Evolutionary conservation across 2,329 filamentous ascomycete species (phyloP).

Genomic region (Colletotrichum sp.): DNA sequence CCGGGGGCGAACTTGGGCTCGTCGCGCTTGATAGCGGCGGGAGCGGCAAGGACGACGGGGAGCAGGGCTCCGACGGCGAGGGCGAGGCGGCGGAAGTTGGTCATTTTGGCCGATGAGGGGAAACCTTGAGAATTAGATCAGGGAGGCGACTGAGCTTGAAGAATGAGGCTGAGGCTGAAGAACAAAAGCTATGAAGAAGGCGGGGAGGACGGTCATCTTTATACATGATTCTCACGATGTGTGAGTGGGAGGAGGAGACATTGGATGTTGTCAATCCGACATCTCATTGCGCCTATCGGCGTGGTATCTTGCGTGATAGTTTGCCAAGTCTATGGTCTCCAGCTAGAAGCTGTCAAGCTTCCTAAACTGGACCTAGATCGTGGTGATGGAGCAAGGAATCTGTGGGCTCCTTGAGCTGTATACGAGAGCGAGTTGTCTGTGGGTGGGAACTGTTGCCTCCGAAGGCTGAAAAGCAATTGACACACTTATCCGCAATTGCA

Average conservation of each 20-base stretch:
- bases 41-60: conserved; percentile 27
- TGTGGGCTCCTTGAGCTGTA: not conserved
- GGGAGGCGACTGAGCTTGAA: not conserved
- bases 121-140: not conserved
- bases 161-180: conserved; percentile 3
- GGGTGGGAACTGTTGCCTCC: not conserved
- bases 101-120: conserved; percentile 25
- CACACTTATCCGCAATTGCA: not conserved
- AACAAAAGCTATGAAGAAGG: not conserved
- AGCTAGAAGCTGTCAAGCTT: conserved; percentile 14
- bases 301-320: conserved; percentile 20
- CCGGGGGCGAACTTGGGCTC: conserved; percentile 35
- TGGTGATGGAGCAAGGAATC: not conserved
- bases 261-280: not conserved
- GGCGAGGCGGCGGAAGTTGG: conserved; percentile 33
- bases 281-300: not conserved
- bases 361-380: conserved; percentile 9
- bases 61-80: conserved; percentile 36
- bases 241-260: not conserved
- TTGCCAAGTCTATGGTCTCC: not conserved
- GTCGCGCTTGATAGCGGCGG: conserved; percentile 34
- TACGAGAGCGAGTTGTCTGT: not conserved
- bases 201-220: not conserved
- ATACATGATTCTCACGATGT: not conserved
- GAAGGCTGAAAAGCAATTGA: not conserved